Evolutionary conservation across 805 yeast genomes (phyloP), one percentile per base, ranked within the genome.

Genomic region (Ogataea kodamae): DNA sequence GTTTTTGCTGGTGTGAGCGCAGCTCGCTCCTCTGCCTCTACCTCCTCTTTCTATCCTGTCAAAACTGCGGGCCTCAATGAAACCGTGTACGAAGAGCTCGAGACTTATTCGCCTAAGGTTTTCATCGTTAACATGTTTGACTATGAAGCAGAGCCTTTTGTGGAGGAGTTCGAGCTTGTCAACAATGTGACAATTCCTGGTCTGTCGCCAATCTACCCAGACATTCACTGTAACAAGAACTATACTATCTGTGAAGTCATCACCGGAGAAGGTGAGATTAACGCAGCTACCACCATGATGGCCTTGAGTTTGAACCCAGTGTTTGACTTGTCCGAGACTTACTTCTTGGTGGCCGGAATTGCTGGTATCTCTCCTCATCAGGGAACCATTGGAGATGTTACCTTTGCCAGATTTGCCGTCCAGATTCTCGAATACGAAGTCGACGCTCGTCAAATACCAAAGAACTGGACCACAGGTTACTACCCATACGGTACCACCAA

Each of bases 191-290:
- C 81, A 17, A 52, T 78, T 28, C 84, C 85, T n/a, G 84, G 85
- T 29, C 61, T 78, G 35, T 75, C 82, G 11, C 81, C 81, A 18
- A 43, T 68, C 20, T 77, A 67, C 62, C 81, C 82, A 20, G 49
- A 64, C 13, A 62, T 78, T 31, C 74, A 70, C 61, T 78, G 84
- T 58, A 69, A 68, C 37, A 48, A 61, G 21, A 64, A 74, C 59
- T 70, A 66, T 59, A 53, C 70, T 18, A 54, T 78, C 18, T 78
- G 83, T 64, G 77, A 75, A 50, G 50, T 77, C 35, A 74, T 81
- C 27, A 73, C 80, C n/a, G 85, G 85, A 34, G 84, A 77, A 59
- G 79, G 78, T 43, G 83, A 78, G 53, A 69, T 76, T 45, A 78
- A 78, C 48, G 84, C 84, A 22, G 83, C 84, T 10, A 43, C 76